Evolutionary conservation across 768 basidiomycete species (phyloP).

Genomic region (Chlorophyllum brunneum): DNA sequence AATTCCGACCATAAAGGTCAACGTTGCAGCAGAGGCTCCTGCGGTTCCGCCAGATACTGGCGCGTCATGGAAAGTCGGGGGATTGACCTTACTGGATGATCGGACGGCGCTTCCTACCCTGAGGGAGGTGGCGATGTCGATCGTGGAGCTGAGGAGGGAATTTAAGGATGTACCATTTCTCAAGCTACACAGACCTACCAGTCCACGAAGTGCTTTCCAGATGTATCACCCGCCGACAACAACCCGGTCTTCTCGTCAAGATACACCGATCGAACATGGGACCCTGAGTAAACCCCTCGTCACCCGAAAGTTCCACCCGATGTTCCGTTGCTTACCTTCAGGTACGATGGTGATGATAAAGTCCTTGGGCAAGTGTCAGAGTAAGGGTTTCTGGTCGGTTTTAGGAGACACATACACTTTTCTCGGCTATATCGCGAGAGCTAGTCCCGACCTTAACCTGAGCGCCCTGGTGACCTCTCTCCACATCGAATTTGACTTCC

Average conservation of each 20-base stretch:
- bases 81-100: slow-evolving; percentile 15
- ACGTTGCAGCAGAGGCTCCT: slow-evolving; percentile 32
- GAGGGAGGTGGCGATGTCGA: slow-evolving; percentile 34
- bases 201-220: slow-evolving; percentile 39
- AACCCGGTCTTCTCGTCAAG: slow-evolving; percentile 29
- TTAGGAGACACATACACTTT: slow-evolving; percentile 27
- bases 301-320: background rate
- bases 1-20: slow-evolving; percentile 39
- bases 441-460: slow-evolving; percentile 20
- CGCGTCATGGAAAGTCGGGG: slow-evolving; percentile 33
- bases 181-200: slow-evolving; percentile 24
- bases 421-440: slow-evolving; percentile 32
- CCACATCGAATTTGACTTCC: slow-evolving; percentile 9
- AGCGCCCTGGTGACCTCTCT: slow-evolving; percentile 1
- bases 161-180: background rate
- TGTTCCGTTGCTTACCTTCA: slow-evolving; percentile 24
- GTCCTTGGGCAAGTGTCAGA: slow-evolving; percentile 21
- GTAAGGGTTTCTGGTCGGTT: background rate
- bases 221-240: slow-evolving; percentile 28
- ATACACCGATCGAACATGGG: slow-evolving; percentile 36
- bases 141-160: slow-evolving; percentile 32
- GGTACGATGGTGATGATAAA: slow-evolving; percentile 39
- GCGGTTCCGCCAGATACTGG: slow-evolving; percentile 41
- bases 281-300: slow-evolving; percentile 20
- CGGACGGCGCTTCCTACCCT: slow-evolving; percentile 27